A percentile compares a stretch with the other conserved stretches of the same genome.
Evolutionary conservation across 2,329 filamentous ascomycete genomes (phyloP).

Genomic region (Raffaelea albimanens): DNA sequence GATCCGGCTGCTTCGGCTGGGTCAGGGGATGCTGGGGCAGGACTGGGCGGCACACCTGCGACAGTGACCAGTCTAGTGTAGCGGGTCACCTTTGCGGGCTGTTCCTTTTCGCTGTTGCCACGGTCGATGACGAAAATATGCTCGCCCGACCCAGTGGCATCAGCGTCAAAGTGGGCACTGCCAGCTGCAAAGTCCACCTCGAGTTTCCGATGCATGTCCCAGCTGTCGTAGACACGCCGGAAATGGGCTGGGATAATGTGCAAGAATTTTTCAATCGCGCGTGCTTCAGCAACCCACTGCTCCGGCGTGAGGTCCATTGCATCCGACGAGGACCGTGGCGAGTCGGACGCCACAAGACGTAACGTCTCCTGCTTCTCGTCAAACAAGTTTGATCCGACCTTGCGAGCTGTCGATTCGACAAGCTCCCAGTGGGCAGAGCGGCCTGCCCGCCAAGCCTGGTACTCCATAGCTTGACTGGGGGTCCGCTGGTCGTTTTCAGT

Average conservation of each 20-base stretch:
- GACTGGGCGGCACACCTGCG: background rate
- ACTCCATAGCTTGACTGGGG: constrained; percentile 9
- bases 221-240: constrained; percentile 66
- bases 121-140: constrained; percentile 64
- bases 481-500: background rate
- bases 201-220: constrained; percentile 83
- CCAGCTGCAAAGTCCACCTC: constrained; percentile 85
- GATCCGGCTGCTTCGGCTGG: background rate
- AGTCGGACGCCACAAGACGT: constrained; percentile 61
- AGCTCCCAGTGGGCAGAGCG: constrained; percentile 73
- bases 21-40: background rate
- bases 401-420: constrained; percentile 66
- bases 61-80: constrained; percentile 20
- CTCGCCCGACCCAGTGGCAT: constrained; percentile 59
- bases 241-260: constrained; percentile 68
- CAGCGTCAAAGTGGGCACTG: constrained; percentile 24
- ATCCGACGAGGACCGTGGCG: constrained; percentile 64
- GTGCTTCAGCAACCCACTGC: constrained; percentile 66
- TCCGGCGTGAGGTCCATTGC: constrained; percentile 60
- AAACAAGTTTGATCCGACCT: constrained; percentile 62
- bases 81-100: constrained; percentile 32
- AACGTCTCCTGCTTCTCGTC: constrained; percentile 50
- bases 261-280: constrained; percentile 71
- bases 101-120: constrained; percentile 46
- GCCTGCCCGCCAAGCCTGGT: constrained; percentile 70